Percentiles rank a stretch among this genome's conserved stretches.
These are phyloP conservation scores for Rhodotorula sp. DNA, from an alignment of 1,284 basidiomycete genomes.

Conservation along the genomic window DNA sequence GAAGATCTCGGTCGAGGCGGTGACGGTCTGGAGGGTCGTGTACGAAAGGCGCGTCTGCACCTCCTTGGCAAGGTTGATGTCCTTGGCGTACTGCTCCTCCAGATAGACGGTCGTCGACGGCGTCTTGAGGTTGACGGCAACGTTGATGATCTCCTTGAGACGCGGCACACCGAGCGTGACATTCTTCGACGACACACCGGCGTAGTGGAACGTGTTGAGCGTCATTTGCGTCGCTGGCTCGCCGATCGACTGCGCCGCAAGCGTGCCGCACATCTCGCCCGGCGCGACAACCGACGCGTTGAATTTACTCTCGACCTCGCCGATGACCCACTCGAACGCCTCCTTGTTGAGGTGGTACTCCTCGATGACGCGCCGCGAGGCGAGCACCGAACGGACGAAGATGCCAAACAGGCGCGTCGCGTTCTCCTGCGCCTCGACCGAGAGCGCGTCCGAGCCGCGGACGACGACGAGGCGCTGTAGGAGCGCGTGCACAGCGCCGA, in stretches of 20 bases:
- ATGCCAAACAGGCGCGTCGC: constrained; percentile 91
- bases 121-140: constrained; percentile 97
- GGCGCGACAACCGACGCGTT: constrained; percentile 88
- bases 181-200: constrained; percentile 96
- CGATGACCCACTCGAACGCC: constrained; percentile 96
- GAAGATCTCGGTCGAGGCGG: constrained; percentile 95
- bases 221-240: constrained; percentile 99
- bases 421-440: constrained; percentile 77
- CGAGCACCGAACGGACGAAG: constrained; percentile 84
- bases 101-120: constrained; percentile 92
- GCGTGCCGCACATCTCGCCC: constrained; percentile 98
- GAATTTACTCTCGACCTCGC: constrained; percentile 94
- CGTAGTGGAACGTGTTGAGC: constrained; percentile 95
- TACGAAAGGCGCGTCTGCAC: constrained; percentile 92
- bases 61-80: constrained; percentile 70
- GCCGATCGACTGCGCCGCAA: constrained; percentile 97
- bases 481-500: constrained; percentile 74
- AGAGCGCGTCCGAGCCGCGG: constrained; percentile 76
- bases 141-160: constrained; percentile 98
- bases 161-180: constrained; percentile 97
- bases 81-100: constrained; percentile 67
- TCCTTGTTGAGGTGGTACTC: constrained; percentile 81
- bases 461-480: constrained; percentile 76
- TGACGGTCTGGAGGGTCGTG: constrained; percentile 92
- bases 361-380: constrained; percentile 79